phyloP scores from a whole-genome alignment of 2,329 filamentous ascomycete genomes.

The Beauveria scarabaeidicola region DNA sequence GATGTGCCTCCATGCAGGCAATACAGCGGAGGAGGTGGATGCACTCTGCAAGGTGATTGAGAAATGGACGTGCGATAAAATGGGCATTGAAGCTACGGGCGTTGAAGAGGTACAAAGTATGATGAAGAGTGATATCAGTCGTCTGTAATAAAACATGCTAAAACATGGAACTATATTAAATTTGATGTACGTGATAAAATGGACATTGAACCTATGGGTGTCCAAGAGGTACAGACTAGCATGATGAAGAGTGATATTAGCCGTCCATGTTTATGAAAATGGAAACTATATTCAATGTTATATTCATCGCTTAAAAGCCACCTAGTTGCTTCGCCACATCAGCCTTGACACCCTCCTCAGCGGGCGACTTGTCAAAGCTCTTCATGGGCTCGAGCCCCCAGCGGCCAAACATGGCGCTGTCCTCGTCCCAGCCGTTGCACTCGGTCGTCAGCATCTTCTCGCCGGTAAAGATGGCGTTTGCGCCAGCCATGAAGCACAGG shows the following conservation, averaged over 20 bases:
- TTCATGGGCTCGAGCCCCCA: slow-evolving; percentile 79
- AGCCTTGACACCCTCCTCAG: slow-evolving; percentile 8
- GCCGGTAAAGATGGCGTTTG: slow-evolving; percentile 90
- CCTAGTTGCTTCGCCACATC: slow-evolving; percentile 8
- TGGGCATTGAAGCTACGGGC: not conserved
- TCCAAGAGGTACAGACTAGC: no score
- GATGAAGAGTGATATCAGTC: not conserved
- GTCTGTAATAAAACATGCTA: not conserved
- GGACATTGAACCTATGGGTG: not conserved
- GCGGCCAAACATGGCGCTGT: slow-evolving; percentile 70
- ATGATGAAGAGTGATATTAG: not conserved
- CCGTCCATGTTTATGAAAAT: not conserved
- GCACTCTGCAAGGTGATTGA: slow-evolving; percentile 40
- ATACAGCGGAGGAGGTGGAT: slow-evolving; percentile 49
- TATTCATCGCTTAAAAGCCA: not conserved
- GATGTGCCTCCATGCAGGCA: slow-evolving; percentile 60
- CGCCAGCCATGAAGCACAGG: slow-evolving; percentile 81
- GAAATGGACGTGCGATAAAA: slow-evolving; percentile 32
- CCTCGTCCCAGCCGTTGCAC: slow-evolving; percentile 86
- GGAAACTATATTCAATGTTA: not conserved
- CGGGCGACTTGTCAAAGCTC: slow-evolving; percentile 32
- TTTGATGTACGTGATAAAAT: slow-evolving; percentile 30
- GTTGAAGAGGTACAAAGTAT: not conserved
- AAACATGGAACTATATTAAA: no score
- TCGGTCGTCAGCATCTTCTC: slow-evolving; percentile 95